These are phyloP conservation scores for Endoconidiophora laricicola DNA, from an alignment of 2,329 filamentous ascomycete species.

Conservation along the genomic window DNA sequence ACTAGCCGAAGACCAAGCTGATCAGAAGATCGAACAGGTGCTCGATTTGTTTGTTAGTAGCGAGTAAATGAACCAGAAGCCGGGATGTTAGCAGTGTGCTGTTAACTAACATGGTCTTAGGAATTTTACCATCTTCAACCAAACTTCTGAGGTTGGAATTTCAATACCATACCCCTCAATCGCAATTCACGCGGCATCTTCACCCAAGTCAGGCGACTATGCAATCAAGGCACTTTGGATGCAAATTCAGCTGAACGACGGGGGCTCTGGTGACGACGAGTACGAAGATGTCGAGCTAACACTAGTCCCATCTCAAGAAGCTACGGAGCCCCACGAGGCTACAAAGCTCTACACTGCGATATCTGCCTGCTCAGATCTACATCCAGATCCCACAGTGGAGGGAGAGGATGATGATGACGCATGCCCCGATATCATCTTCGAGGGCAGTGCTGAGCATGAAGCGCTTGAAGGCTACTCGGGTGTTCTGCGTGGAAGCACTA, in stretches of 20 bases:
- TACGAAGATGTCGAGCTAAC: conserved; percentile 55
- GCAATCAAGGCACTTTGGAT: conserved; percentile 42
- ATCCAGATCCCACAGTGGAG: conserved; percentile 50
- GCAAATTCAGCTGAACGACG: conserved; percentile 48
- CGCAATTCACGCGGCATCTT: conserved; percentile 57
- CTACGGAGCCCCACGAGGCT: conserved; percentile 18
- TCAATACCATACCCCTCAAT: conserved; percentile 60
- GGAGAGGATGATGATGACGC: conserved; percentile 39
- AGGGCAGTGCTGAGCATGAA: conserved; percentile 31
- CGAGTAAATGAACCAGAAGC: conserved; percentile 26
- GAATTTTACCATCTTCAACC: conserved; percentile 46
- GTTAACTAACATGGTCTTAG: conserved; percentile 14
- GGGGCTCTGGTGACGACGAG: conserved; percentile 34
- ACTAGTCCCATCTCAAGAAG: conserved; percentile 33
- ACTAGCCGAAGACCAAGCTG: conserved; percentile 21
- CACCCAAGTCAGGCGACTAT: conserved; percentile 21
- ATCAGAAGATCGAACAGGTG: conserved; percentile 27
- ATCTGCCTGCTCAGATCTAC: conserved; percentile 56
- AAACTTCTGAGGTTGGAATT: conserved; percentile 39
- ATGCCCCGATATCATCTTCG: conserved; percentile 32
- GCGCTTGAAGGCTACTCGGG: conserved; percentile 40
- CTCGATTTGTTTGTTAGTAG: conserved; percentile 44
- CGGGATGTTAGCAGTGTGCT: background rate
- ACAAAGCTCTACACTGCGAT: conserved; percentile 49
- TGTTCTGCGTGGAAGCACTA: conserved; percentile 30